Evolutionary conservation across 192 early-diverging fungal species (phyloP).

Genomic region (Podila minutissima): DNA sequence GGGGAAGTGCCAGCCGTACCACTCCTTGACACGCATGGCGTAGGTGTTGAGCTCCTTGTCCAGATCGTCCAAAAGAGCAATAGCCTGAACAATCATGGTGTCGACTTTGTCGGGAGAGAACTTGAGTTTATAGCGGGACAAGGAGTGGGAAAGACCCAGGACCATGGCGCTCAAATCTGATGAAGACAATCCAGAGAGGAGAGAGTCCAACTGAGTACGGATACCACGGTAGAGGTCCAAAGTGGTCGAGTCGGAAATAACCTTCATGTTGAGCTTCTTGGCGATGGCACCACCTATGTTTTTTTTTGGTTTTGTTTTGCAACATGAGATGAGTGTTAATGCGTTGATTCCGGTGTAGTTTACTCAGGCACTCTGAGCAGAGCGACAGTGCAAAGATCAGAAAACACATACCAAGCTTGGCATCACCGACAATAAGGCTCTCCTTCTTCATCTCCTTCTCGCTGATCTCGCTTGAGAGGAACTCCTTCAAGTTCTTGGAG

Average conservation of each 20-base stretch:
- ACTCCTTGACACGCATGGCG: conserved; percentile 81
- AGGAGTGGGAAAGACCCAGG: conserved; percentile 98
- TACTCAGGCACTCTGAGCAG: not conserved
- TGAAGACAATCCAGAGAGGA: conserved; percentile 88
- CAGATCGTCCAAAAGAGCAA: conserved; percentile 95
- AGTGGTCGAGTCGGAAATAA: conserved; percentile 82
- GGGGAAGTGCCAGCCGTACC: conserved; percentile 99
- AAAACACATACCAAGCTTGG: conserved; percentile 84
- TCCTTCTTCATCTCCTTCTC: conserved; percentile 94
- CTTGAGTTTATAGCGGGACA: conserved; percentile 99
- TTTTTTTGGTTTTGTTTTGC: not conserved
- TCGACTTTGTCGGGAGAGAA: conserved; percentile 99
- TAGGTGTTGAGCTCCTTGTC: conserved; percentile 99
- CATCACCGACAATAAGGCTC: conserved; percentile 89
- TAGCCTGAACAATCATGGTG: conserved; percentile 99
- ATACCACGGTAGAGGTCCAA: conserved; percentile 97
- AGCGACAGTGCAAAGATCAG: not conserved
- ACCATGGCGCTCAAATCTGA: conserved; percentile 95
- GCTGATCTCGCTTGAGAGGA: conserved; percentile 85
- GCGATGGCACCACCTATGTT: conserved; percentile 68
- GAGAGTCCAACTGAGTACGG: conserved; percentile 89
- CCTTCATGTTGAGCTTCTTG: conserved; percentile 80
- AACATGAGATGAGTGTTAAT: not conserved
- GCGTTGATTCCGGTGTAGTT: not conserved
- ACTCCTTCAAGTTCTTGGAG: conserved; percentile 93